These are phyloP conservation scores for Carpinus fangiana DNA, from an alignment of 306 rosid species.

Conservation along the genomic window DNA sequence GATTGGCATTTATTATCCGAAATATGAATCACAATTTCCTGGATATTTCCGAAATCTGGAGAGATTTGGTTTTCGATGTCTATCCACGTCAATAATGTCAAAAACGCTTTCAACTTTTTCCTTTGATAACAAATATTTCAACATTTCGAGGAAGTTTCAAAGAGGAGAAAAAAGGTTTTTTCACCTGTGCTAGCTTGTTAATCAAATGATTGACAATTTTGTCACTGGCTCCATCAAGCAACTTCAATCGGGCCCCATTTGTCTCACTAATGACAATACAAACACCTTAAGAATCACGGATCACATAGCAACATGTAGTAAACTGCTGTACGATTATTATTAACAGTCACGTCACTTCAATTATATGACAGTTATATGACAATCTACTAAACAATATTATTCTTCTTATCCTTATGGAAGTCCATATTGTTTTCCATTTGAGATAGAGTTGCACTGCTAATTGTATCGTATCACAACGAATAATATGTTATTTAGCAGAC, in stretches of 20 bases:
- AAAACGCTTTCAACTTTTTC: not conserved
- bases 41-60: not conserved
- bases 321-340: too few relatives aligned
- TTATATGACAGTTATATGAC: too few relatives aligned
- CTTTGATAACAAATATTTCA: not conserved
- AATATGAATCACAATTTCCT: not conserved
- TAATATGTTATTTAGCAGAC: too few relatives aligned
- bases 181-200: not conserved
- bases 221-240: slow-evolving; percentile 29
- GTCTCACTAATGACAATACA: slow-evolving; percentile 1
- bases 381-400: too few relatives aligned
- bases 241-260: slow-evolving; percentile 37
- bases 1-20: not conserved
- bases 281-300: not conserved
- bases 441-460: not conserved
- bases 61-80: slow-evolving; percentile 7
- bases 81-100: slow-evolving; percentile 16
- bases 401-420: too few relatives aligned
- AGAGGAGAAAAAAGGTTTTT: slow-evolving; percentile 11
- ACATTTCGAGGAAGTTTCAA: slow-evolving; percentile 34
- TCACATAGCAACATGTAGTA: too few relatives aligned
- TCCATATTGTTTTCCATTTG: not conserved
- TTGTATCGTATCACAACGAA: too few relatives aligned
- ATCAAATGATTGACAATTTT: slow-evolving; percentile 27
- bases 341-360: too few relatives aligned